A percentile compares a stretch with the other conserved stretches of the same genome.
Conservation (phyloP, 2,329 filamentous ascomycete genomes). For the Penicillium sp. region DNA sequence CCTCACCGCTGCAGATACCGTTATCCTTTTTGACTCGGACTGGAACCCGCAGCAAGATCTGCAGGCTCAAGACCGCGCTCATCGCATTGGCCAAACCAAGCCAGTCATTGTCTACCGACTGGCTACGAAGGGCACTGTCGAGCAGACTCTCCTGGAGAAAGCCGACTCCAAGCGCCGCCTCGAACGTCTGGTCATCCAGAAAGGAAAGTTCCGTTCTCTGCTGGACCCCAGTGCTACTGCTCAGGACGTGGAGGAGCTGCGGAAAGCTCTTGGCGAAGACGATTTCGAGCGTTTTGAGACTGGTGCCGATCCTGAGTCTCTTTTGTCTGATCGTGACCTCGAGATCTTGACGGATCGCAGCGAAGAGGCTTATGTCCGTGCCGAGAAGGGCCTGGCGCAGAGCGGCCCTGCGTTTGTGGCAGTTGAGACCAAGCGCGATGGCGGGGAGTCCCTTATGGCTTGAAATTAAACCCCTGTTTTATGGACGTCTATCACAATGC, state of each 20-base stretch:
- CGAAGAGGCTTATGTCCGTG: slow-evolving; percentile 65
- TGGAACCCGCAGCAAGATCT: slow-evolving; percentile 98
- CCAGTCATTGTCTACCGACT: slow-evolving; percentile 93
- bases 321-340: slow-evolving; percentile 75
- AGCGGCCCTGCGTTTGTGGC: slow-evolving; percentile 61
- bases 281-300: slow-evolving; percentile 67
- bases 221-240: slow-evolving; percentile 53
- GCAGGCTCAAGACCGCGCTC: slow-evolving; percentile 91
- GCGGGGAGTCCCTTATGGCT: slow-evolving; percentile 32
- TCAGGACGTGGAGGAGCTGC: slow-evolving; percentile 60
- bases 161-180: slow-evolving; percentile 89
- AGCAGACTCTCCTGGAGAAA: slow-evolving; percentile 79
- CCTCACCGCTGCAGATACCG: slow-evolving; percentile 84
- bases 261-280: slow-evolving; percentile 65
- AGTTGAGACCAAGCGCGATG: slow-evolving; percentile 70
- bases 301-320: slow-evolving; percentile 53
- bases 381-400: slow-evolving; percentile 72
- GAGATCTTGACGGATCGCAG: slow-evolving; percentile 74
- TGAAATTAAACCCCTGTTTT: slow-evolving; percentile 10
- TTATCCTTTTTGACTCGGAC: slow-evolving; percentile 84
- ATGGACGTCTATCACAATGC: background rate
- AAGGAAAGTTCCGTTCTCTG: slow-evolving; percentile 76
- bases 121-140: slow-evolving; percentile 88
- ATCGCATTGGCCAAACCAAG: slow-evolving; percentile 88
- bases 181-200: slow-evolving; percentile 93